Evolutionary conservation across 768 basidiomycete genomes (phyloP), one percentile per base, ranked within the genome.

Genomic region (Phlebiopsis flavidoalba): DNA sequence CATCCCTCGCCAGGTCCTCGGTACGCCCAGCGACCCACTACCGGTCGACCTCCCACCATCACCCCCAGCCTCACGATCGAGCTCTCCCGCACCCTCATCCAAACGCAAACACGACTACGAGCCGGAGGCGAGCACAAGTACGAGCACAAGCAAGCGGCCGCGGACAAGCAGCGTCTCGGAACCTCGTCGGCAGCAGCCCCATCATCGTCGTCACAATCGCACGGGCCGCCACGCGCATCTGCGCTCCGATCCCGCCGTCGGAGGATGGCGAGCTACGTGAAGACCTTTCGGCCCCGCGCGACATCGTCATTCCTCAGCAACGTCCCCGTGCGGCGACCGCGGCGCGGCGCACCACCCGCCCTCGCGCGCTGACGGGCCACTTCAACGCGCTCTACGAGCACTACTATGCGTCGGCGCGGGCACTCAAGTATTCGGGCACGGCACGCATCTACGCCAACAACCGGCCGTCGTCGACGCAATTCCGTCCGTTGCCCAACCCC

Each of bases 361-460:
- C 64, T 21, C 60, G 65, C 79, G 79, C 35, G 17, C 33, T 31
- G 24, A 11, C 69, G 74, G 77, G 76, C 43, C 79, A 85, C 66
- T 85, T 79, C 69, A 84, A 88, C 57, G 75, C 73, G 43, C 75
- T 91, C 46, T 83, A 91, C 67, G 82, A 88, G 69, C 84, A 80
- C 68, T 93, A 89, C 69, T 84, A 90, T 65, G 73, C 73, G 3
- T 80, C 82, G 19, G 92, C 88, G 21, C 85, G 90, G 60, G 75
- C 80, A 65, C 87, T 94, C 70, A 93, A 94, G 73, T 91, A 89
- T 69, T 91, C 91, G 0, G 90, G 91, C 24, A 88, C 91, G 69
- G 82, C 85, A 49, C 86, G 91, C 40, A 85, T 89, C 66, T 85
- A 83, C 83, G 88, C 89, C 14, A 53, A 53, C 52, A 35, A 53